Percentiles rank a stretch among this genome's conserved stretches.
Evolutionary conservation across 2,329 filamentous ascomycete genomes (phyloP).

Genomic region (Daldinia sp.): DNA sequence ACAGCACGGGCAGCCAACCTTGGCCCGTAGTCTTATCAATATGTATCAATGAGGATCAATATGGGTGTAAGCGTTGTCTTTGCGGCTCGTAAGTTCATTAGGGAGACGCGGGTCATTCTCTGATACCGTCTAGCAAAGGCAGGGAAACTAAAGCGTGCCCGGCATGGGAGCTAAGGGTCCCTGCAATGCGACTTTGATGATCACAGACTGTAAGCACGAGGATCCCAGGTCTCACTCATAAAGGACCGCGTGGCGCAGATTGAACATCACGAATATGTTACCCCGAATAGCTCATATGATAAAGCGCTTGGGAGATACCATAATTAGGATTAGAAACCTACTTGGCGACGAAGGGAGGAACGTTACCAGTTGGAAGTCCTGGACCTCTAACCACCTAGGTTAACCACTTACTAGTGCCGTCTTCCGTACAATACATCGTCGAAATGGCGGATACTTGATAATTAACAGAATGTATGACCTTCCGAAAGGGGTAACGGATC

Average conservation of each 20-base stretch:
- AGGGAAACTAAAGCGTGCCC: slow-evolving; percentile 2
- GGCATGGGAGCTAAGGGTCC: slow-evolving; percentile 22
- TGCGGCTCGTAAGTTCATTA: slow-evolving; percentile 34
- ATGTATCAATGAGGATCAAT: background rate
- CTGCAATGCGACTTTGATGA: slow-evolving; percentile 36
- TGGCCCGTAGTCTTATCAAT: slow-evolving; percentile 20
- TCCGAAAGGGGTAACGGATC: slow-evolving; percentile 31
- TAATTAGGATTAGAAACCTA: slow-evolving; percentile 10
- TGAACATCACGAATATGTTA: slow-evolving; percentile 17
- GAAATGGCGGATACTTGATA: slow-evolving; percentile 22
- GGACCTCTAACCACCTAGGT: background rate
- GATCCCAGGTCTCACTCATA: slow-evolving; percentile 24
- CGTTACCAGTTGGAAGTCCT: slow-evolving; percentile 28
- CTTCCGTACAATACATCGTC: slow-evolving; percentile 1
- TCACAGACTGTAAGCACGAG: slow-evolving; percentile 33
- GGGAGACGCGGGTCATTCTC: slow-evolving; percentile 23
- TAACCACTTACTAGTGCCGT: slow-evolving; percentile 6
- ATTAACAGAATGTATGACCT: slow-evolving; percentile 33
- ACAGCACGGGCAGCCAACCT: slow-evolving; percentile 6
- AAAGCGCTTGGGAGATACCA: background rate
- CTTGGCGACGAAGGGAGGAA: slow-evolving; percentile 12
- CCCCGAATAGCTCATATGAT: slow-evolving; percentile 32
- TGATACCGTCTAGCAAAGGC: slow-evolving; percentile 17
- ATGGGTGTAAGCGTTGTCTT: slow-evolving; percentile 12
- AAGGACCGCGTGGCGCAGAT: slow-evolving; percentile 22